Base-by-base conservation (phyloP, 768 basidiomycete species). In the Cyclocybe cylindracea region DNA sequence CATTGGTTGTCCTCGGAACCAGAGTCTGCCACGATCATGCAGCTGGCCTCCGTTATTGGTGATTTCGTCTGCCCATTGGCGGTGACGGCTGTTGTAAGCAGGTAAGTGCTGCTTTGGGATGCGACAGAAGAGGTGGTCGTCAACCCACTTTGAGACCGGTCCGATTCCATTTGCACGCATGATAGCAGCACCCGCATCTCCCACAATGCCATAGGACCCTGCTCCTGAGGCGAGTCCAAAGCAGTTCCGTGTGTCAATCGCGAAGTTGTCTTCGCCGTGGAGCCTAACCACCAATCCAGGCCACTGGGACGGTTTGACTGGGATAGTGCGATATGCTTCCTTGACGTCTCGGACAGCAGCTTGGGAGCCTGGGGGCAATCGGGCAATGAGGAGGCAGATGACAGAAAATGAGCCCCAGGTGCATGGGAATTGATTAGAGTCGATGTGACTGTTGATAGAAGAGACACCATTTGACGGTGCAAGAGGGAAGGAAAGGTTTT, bases 351-450 rank as follows among this genome's bases (percentile, higher is more conserved):
- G 50, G 18, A 71, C 24, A 44, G 69, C 62, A 0, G 60, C 70
- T 55, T 78, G 67, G 0, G 71, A 71, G 0, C 68, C 67, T 11
- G 67, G 70, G 0, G 75, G 75, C 0, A 78, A 69, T 1, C 51
- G 48, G 2, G 44, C 56, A 0, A 75, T 56, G n/a, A 70, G 32
- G 2, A 65, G 47, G 10, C 51, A 66, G 0, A 75, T 50, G 0
- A 66, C 57, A 0, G 56, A 36, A 46, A 79, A 78, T 0, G 74
- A 76, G 0, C 73, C 73, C 75, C 76, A 78, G 0, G 70, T 73
- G 56, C 70, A 72, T 0, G 75, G 76, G 44, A 68, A 78, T 7
- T 61, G 14, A 10, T 60, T 53, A 0, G 72, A 51, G 36, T 68
- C 39, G 2, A 76, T 67, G 9, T 34, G 7, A 0, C 53, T 52